phyloP scores from a whole-genome alignment of 2,329 filamentous ascomycete genomes.

The Alternaria metachromatica region DNA sequence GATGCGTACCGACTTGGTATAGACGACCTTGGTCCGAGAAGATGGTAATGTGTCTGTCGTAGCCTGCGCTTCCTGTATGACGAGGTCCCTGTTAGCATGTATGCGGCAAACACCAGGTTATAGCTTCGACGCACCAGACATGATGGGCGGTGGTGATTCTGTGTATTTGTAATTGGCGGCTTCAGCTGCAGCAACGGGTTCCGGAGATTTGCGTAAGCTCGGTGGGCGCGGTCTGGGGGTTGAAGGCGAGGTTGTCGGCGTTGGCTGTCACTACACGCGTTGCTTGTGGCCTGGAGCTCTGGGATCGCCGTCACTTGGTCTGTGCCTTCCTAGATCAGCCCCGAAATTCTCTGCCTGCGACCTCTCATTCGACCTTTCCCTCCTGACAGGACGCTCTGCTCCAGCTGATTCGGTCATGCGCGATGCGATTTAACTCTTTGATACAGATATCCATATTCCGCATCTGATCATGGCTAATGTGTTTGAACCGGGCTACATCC shows the following conservation, averaged over 20 bases:
- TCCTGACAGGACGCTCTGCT: conserved; percentile 27
- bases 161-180: conserved; percentile 15
- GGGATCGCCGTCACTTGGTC: conserved; percentile 27
- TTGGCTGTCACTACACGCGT: conserved; percentile 41
- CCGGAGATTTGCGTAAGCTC: conserved; percentile 40
- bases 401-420: conserved; percentile 48
- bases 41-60: conserved; percentile 99
- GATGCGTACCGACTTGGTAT: conserved; percentile 93
- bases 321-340: conserved; percentile 27
- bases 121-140: conserved; percentile 49
- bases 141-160: conserved; percentile 41
- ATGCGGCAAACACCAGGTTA: conserved; percentile 19
- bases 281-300: conserved; percentile 44
- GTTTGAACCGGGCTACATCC: conserved; percentile 35
- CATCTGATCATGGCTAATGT: conserved; percentile 38
- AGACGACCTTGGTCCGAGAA: conserved; percentile 98
- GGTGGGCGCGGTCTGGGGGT: conserved; percentile 28
- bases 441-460: conserved; percentile 33
- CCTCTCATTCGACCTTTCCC: conserved; percentile 44
- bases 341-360: conserved; percentile 43
- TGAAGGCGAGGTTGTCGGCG: conserved; percentile 30
- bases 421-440: conserved; percentile 31
- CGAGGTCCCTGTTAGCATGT: conserved; percentile 39
- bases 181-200: conserved; percentile 42
- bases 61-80: conserved; percentile 63